Conservation (phyloP, 164 flowering plant species). For the Berberis thunbergii region DNA sequence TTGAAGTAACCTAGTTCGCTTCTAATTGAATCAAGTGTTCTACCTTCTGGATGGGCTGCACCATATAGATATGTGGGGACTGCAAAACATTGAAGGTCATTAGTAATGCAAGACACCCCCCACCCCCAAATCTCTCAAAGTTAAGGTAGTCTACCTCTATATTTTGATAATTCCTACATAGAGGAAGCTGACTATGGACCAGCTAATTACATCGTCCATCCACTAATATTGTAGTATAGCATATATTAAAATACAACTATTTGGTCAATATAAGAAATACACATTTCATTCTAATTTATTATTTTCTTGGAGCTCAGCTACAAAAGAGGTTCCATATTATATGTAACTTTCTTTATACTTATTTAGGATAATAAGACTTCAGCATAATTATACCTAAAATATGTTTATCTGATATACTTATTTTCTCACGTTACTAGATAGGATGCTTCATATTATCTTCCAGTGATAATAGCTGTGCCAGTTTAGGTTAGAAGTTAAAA, state of each 20-base stretch:
- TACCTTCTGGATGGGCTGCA: conserved; percentile 61
- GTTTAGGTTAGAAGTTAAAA: too few relatives aligned
- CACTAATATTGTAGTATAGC: not conserved
- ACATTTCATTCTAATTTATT: too few relatives aligned
- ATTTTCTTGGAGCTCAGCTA: too few relatives aligned
- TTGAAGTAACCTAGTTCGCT: conserved; percentile 58
- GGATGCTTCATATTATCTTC: too few relatives aligned
- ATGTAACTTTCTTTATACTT: too few relatives aligned
- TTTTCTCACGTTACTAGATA: too few relatives aligned
- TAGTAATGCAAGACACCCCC: conserved; percentile 1
- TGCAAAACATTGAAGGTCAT: conserved; percentile 19
- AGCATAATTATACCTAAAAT: too few relatives aligned
- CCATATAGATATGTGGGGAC: conserved; percentile 66
- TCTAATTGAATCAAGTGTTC: conserved; percentile 46
- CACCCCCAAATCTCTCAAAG: not conserved
- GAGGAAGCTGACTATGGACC: not conserved
- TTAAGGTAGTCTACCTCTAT: not conserved
- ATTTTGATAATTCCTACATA: not conserved
- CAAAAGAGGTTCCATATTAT: too few relatives aligned
- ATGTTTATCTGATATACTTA: too few relatives aligned
- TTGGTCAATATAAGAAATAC: too few relatives aligned
- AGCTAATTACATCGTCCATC: not conserved
- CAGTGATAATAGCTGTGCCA: too few relatives aligned
- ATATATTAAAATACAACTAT: not conserved
- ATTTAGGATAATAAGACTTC: too few relatives aligned